Evolutionary conservation across 176 grass and related monocot species (phyloP), one percentile per base, ranked within the genome.

Genomic region (Tillandsia leiboldiana): DNA sequence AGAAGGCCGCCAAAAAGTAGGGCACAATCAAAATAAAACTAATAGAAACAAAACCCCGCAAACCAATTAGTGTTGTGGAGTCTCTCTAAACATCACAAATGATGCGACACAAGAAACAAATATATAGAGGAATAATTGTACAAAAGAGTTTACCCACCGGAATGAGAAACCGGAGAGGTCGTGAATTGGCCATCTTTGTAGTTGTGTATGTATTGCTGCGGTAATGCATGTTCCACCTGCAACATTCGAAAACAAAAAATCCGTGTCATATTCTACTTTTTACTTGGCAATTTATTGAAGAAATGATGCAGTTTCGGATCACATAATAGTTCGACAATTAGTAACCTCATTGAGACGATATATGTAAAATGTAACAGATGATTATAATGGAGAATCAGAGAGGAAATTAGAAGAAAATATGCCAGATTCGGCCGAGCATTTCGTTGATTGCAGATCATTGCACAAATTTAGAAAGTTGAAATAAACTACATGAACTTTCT

Each of bases 221-320:
- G 93, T 53, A 97, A 64, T 53, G 93, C 77, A 76, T 90, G 86
- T 66, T 97, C 88, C 89, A 77, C 93, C 93, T 97, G 66, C 65
- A 76, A 71, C 13, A 74, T 48, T 62, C 28, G 12, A 1, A 79
- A 17, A 42, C 57, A 62, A 67, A 57, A 62, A 67, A 14, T 11
- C 9, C 2, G 13, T 9, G 2, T 72, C 10, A 1, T 26, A 53
- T 50, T 58, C 20, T 48, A 51, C 52, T 26, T 49, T 2, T 9
- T 42, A 42, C 33, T 42, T 7, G 33, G 6, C 33, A 42, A 49
- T 52, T 12, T 26, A 64, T 26, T 33, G 12, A 18, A 23, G 17
- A 29, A 59, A 63, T 14, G 42, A 62, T 12, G 9, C 27, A 73
- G 58, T 63, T 13, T 56, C 18, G n/a, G 70, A 53, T 26, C 33